These are phyloP conservation scores for Phytophthora melonis DNA, from an alignment of 352 stramenopile species.

Conservation along the genomic window DNA sequence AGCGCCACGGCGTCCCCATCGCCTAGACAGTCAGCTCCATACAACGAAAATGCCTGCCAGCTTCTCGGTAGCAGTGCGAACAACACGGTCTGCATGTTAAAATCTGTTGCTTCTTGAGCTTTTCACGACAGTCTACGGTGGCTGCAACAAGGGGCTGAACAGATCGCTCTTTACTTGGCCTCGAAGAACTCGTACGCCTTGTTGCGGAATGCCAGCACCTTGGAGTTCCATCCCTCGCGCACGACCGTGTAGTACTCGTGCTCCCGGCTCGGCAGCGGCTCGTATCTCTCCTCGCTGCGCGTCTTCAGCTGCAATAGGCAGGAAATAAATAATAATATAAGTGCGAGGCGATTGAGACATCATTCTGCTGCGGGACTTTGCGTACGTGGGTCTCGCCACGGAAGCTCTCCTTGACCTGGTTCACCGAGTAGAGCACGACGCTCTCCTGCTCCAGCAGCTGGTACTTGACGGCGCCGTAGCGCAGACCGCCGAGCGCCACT, in stretches of 20 bases:
- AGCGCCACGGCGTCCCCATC: constrained; percentile 51
- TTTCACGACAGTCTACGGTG: constrained; percentile 1
- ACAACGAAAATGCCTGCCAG: not conserved
- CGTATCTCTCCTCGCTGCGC: constrained; percentile 61
- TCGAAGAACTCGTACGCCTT: constrained; percentile 64
- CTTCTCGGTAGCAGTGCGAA: constrained; percentile 7
- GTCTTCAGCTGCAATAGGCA: constrained; percentile 29
- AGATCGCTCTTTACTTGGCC: constrained; percentile 33
- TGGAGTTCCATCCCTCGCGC: constrained; percentile 76
- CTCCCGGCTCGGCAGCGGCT: constrained; percentile 69
- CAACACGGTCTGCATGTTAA: constrained; percentile 28
- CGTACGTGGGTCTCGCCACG: constrained; percentile 39
- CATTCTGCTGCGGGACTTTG: not conserved
- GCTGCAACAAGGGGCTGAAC: not conserved
- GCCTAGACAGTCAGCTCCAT: constrained; percentile 22
- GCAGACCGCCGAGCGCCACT: constrained; percentile 64
- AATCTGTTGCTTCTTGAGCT: constrained; percentile 22
- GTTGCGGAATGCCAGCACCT: constrained; percentile 71
- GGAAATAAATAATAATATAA: constrained; percentile 4
- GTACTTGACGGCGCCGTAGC: constrained; percentile 76
- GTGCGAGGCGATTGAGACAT: constrained; percentile 1
- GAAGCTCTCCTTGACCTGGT: constrained; percentile 73
- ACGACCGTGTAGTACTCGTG: constrained; percentile 87
- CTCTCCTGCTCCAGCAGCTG: constrained; percentile 76
- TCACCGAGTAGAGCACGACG: constrained; percentile 73